Percentiles rank a stretch among this genome's conserved stretches.
These are phyloP conservation scores for Crotalaria pallida DNA, from an alignment of 306 rosid genomes.

Conservation along the genomic window DNA sequence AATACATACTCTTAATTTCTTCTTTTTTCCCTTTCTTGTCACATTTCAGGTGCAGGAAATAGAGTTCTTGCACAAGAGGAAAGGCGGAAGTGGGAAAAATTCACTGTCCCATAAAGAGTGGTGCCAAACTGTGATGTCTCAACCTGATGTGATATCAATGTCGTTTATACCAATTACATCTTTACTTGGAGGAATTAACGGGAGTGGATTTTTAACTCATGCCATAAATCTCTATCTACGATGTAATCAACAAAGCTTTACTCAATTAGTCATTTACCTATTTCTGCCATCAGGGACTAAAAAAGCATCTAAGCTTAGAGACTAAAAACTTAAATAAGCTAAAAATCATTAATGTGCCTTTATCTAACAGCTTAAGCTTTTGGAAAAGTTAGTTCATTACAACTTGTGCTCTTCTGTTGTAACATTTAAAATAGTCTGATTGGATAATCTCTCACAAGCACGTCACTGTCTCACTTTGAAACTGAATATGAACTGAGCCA, in stretches of 20 bases:
- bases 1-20: background rate
- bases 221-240: conserved; percentile 84
- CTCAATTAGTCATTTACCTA: too few relatives aligned
- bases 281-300: too few relatives aligned
- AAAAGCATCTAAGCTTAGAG: too few relatives aligned
- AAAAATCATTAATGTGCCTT: too few relatives aligned
- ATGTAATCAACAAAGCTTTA: conserved; percentile 31
- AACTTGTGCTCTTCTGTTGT: background rate
- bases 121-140: conserved; percentile 68
- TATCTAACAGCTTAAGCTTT: too few relatives aligned
- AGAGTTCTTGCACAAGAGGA: conserved; percentile 64
- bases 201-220: conserved; percentile 70
- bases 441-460: background rate
- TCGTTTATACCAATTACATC: conserved; percentile 69
- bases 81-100: conserved; percentile 63
- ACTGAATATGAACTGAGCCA: conserved; percentile 9
- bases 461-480: background rate
- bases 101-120: conserved; percentile 50
- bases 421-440: background rate
- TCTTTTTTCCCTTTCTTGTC: background rate
- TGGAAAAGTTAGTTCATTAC: too few relatives aligned
- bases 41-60: conserved; percentile 61
- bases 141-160: conserved; percentile 78
- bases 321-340: too few relatives aligned
- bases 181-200: conserved; percentile 57